Evolutionary conservation across 257 asterid genomes (phyloP).

Genomic region (Solanum clarkiae): DNA sequence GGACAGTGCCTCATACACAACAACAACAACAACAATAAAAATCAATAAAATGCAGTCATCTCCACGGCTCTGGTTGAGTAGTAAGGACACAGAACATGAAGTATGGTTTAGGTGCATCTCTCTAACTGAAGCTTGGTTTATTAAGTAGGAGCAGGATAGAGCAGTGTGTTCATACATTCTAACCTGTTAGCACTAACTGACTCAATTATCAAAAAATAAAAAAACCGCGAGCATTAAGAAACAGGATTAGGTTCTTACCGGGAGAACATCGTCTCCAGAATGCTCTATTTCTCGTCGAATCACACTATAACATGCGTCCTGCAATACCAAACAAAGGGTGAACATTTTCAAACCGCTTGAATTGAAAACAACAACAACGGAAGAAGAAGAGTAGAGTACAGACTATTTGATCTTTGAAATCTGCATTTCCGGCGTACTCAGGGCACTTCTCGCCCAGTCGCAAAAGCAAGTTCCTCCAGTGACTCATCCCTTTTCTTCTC

Average conservation of each 20-base stretch:
- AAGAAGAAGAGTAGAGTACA: slow-evolving; percentile 1
- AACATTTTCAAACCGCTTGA: background rate
- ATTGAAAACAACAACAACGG: background rate
- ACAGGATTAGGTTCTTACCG: slow-evolving; percentile 21
- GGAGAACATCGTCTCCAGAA: slow-evolving; percentile 38
- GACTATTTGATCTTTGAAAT: slow-evolving; percentile 83
- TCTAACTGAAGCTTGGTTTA: too few relatives aligned
- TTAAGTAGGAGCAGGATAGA: background rate
- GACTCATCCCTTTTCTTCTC: slow-evolving; percentile 34
- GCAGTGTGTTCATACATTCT: background rate
- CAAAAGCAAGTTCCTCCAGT: slow-evolving; percentile 65
- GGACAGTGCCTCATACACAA: background rate
- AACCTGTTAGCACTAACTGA: background rate
- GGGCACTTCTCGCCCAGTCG: slow-evolving; percentile 91
- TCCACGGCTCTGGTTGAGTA: background rate
- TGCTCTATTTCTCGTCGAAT: slow-evolving; percentile 84
- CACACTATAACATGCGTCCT: slow-evolving; percentile 86
- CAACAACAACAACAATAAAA: background rate
- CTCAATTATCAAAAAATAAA: background rate
- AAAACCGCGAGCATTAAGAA: background rate
- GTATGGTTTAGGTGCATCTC: background rate
- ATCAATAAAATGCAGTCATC: background rate
- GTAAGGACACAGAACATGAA: background rate
- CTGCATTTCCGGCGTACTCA: slow-evolving; percentile 74
- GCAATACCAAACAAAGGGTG: slow-evolving; percentile 3